phyloP scores from a whole-genome alignment of 139 green algal genomes.

The Chlorella sorokiniana region DNA sequence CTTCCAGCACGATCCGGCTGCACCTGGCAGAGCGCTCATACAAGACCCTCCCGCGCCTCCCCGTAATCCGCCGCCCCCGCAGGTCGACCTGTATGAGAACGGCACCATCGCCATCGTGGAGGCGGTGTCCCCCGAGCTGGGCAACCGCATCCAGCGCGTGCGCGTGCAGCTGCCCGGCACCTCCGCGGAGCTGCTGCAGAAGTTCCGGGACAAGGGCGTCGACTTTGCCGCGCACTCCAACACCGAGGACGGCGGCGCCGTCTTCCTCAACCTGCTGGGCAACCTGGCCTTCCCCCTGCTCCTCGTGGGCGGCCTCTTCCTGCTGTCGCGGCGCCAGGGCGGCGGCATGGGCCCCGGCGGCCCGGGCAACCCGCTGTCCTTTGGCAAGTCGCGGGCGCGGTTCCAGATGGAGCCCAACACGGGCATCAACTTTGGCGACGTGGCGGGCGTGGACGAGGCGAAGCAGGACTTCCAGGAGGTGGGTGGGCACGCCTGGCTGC shows the following conservation, averaged over 20 bases:
- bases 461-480: conserved; percentile 99
- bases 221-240: conserved; percentile 98
- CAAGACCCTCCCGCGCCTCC: no score
- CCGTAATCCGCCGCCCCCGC: not conserved
- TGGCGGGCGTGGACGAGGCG: conserved; percentile 99
- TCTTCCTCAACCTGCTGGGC: conserved; percentile 93
- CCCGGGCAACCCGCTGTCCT: conserved; percentile 91
- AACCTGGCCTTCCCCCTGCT: conserved; percentile 99
- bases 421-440: conserved; percentile 96
- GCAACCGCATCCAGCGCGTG: conserved; percentile 98
- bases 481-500: not conserved
- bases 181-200: conserved; percentile 89
- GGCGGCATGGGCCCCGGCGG: conserved; percentile 82
- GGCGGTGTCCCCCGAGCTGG: conserved; percentile 97
- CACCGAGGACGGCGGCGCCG: conserved; percentile 91
- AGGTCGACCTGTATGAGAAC: conserved; percentile 99
- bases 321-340: conserved; percentile 86
- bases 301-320: conserved; percentile 98
- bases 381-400: conserved; percentile 97
- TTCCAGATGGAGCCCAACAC: conserved; percentile 99
- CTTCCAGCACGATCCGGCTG: no score
- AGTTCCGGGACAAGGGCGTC: conserved; percentile 98
- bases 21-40: no score
- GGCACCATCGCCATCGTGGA: conserved; percentile 99
- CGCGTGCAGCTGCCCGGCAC: conserved; percentile 98